Base-by-base conservation (phyloP, 1,284 basidiomycete genomes). In the Cryptococcus jaspeensis region DNA sequence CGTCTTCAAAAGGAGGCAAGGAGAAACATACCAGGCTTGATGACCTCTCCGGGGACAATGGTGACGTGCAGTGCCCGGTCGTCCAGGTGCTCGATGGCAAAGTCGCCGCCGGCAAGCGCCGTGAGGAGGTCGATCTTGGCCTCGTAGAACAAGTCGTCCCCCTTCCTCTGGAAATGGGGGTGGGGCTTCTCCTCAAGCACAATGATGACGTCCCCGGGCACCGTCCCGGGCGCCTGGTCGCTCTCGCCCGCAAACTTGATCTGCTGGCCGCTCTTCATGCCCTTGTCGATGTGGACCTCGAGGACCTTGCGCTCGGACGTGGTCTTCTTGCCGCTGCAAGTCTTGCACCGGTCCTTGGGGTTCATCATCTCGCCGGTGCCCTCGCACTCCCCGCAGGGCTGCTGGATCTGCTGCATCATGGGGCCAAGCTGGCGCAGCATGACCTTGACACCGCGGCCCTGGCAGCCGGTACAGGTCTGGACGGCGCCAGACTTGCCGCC, bases 341-440 rank as follows among this genome's bases (percentile, higher is more conserved):
- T 81, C 78, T 87, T 86, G 85, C 96, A 99, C 64, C 88, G 84
- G 81, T 99, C 93, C 80, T 95, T 98, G 56, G 83, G 76, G 79
- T 93, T 92, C 82, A 99, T 96, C 69, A 91, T 84, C 80, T 99
- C 95, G 64, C 96, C 96, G 22, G 85, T 84, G 36, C 92, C 96
- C 52, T 83, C 84, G 78, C 96, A 99, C 36, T 97, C 94, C 72
- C 89, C 86, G 81, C 96, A 99, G 50, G 87, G 84, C 64, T 92
- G 90, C 77, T 99, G 96, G 71, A 99, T 91, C 80, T 99, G 96
- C 80, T 99, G 96, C 69, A 99, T 92, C 96, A 99, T 99, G 16
- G 96, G 96, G 38, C 96, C 96, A 84, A 79, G 71, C 78, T 98
- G 95, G 61, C 96, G 89, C 59, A 98, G 81, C 56, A 89, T 91